Base-by-base conservation (phyloP, 2,329 filamentous ascomycete species). In the Pleoardoris graminearum region DNA sequence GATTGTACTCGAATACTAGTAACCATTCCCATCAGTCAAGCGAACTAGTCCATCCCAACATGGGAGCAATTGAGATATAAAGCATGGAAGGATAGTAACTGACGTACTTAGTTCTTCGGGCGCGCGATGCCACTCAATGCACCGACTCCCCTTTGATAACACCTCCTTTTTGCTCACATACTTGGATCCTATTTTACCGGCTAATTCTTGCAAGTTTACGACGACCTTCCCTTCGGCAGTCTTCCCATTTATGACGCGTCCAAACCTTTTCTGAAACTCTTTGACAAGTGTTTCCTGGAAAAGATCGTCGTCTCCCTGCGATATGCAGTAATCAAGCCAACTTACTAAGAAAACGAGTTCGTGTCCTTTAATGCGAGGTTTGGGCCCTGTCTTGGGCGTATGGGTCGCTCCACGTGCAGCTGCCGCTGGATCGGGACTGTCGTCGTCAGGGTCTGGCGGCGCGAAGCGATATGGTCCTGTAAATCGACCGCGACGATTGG, bases 61-160 rank as follows among this genome's bases (percentile, higher is more conserved):
- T 16, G 23, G 25, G 10, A 19, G 19, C 6, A 12, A 19, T 43
- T 8, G 17, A 5, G n/a, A n/a, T n/a, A 17, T 19, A 19, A 22
- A 21, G 19, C 10, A 14, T 41, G 21, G 17, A 23, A 38, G n/a
- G n/a, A 12, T 4, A 32, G 27, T n/a, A 33, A 22, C 11, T 22
- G n/a, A 47, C 44, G 23, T 47, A 47, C 44, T 36, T 21, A 47
- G 23, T 25, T 47, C 44, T 21, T 47, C 44, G 14, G 44, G 44
- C 44, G 44, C 44, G 33, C 44, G 44, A 30, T 47, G 44, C 44
- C 44, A 47, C 30, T 47, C 44, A 17, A 47, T 47, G 16, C 44
- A 47, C n/a, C 44, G 32, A 23, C 44, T 47, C 6, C 44, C 44
- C 23, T 35, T 35, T 1, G 44, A 37, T 10, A 47, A 12, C 3